Percentiles rank a stretch among this genome's conserved stretches.
Evolutionary conservation across 1,139 yeast species (phyloP).

Genomic region (Hyphopichia pseudoburtonii): DNA sequence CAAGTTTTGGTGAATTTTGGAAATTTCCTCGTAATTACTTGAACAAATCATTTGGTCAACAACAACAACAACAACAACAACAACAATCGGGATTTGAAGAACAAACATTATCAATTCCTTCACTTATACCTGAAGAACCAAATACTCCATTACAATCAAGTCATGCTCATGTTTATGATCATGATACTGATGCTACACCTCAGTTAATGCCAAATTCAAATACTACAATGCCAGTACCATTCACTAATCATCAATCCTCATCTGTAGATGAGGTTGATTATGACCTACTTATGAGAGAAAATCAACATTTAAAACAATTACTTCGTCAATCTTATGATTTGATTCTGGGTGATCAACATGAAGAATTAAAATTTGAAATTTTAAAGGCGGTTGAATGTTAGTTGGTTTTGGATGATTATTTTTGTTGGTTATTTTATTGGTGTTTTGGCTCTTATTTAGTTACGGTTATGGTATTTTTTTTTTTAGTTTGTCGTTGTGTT

Average conservation of each 20-base stretch:
- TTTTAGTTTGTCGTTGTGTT: background rate
- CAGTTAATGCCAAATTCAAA: constrained; percentile 4
- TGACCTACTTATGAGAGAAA: constrained; percentile 20
- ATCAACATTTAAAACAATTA: constrained; percentile 24
- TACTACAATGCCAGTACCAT: constrained; percentile 2
- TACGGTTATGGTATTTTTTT: background rate
- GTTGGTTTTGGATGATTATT: background rate
- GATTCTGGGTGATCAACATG: constrained; percentile 21
- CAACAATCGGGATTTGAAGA: background rate
- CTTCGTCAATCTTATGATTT: constrained; percentile 24
- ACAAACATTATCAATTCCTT: background rate
- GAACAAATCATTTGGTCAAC: no score
- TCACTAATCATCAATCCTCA: background rate
- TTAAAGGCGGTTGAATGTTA: constrained; percentile 1
- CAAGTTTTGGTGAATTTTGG: constrained; percentile 4
- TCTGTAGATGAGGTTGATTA: constrained; percentile 1
- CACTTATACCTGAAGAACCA: constrained; percentile 4
- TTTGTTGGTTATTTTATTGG: background rate
- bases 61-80: no score
- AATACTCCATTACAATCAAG: constrained; percentile 3
- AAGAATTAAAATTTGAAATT: constrained; percentile 4
- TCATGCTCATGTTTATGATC: no score
- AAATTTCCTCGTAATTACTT: constrained; percentile 5
- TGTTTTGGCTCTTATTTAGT: no score
- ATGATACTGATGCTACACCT: constrained; percentile 1